Percentiles rank a stretch among this genome's conserved stretches.
Evolutionary conservation across 306 rosid species (phyloP).

Genomic region (Sesbania bispinosa): DNA sequence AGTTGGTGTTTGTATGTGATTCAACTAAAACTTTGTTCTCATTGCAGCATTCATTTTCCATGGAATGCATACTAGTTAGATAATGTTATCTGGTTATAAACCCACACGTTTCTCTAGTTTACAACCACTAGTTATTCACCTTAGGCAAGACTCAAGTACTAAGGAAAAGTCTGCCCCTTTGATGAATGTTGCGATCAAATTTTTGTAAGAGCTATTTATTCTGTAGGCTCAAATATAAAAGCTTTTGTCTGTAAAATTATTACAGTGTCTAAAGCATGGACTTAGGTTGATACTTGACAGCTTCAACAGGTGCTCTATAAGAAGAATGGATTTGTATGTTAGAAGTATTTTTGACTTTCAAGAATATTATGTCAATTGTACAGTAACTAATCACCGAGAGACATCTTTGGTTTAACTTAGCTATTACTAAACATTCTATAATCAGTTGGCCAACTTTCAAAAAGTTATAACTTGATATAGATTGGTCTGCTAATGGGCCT

Average conservation of each 20-base stretch:
- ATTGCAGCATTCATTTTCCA: slow-evolving; percentile 1
- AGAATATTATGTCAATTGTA: neutral
- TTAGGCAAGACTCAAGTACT: neutral
- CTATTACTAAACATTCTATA: neutral
- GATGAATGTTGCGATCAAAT: neutral
- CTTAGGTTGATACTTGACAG: neutral
- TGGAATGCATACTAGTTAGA: neutral
- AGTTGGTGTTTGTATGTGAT: neutral
- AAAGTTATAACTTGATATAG: neutral
- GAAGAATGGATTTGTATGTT: neutral
- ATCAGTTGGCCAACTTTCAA: neutral
- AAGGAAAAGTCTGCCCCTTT: neutral
- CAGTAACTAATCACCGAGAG: neutral
- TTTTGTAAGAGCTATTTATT: neutral
- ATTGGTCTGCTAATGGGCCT: neutral
- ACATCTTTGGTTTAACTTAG: neutral
- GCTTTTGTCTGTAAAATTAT: neutral
- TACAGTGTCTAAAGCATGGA: neutral
- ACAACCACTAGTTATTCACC: neutral
- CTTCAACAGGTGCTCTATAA: neutral
- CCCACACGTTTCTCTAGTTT: neutral
- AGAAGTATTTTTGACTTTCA: neutral
- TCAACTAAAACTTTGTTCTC: neutral
- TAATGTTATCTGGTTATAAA: neutral
- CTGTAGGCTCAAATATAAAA: neutral